Percentiles rank a stretch among this genome's conserved stretches.
Evolutionary conservation across 352 stramenopile species (phyloP).

Genomic region (Phytophthora idaei): DNA sequence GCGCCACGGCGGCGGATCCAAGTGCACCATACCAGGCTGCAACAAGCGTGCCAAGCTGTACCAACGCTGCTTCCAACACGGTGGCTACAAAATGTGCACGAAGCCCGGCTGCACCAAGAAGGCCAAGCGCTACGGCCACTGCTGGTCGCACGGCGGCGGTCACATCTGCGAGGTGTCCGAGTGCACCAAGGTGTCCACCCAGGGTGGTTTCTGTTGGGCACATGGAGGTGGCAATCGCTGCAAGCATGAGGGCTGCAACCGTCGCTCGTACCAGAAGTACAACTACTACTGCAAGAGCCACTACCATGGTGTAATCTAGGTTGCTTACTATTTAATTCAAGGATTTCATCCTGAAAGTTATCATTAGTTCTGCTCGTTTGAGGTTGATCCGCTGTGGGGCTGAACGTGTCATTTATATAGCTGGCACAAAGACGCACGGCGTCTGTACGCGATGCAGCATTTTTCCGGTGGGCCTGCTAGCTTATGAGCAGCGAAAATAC

Average conservation of each 20-base stretch:
- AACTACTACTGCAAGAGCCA: slow-evolving; percentile 68
- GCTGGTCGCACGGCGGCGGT: slow-evolving; percentile 71
- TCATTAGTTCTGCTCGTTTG: too few species aligned
- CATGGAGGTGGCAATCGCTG: slow-evolving; percentile 74
- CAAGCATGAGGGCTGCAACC: slow-evolving; percentile 59
- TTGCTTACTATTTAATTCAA: too few species aligned
- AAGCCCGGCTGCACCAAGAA: slow-evolving; percentile 63
- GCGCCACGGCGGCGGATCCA: slow-evolving; percentile 57
- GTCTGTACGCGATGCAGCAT: slow-evolving; percentile 8
- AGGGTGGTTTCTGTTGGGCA: slow-evolving; percentile 75
- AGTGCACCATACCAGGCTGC: slow-evolving; percentile 53
- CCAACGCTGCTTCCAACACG: slow-evolving; percentile 73
- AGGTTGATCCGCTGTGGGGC: too few species aligned
- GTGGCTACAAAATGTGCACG: slow-evolving; percentile 72
- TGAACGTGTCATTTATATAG: not conserved
- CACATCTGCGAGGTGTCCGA: slow-evolving; percentile 62
- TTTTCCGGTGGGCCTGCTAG: slow-evolving; percentile 13
- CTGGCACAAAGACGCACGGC: slow-evolving; percentile 16
- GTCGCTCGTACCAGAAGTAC: slow-evolving; percentile 72
- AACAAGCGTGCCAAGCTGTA: slow-evolving; percentile 69
- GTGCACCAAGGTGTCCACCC: slow-evolving; percentile 69
- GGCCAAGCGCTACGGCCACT: slow-evolving; percentile 75
- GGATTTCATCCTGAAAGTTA: slow-evolving; percentile 33
- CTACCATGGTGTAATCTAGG: slow-evolving; percentile 28
- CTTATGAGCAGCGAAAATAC: slow-evolving; percentile 11